Percentiles rank a stretch among this genome's conserved stretches.
Conservation (phyloP, 1,284 basidiomycete species). For the Grifola frondosa region DNA sequence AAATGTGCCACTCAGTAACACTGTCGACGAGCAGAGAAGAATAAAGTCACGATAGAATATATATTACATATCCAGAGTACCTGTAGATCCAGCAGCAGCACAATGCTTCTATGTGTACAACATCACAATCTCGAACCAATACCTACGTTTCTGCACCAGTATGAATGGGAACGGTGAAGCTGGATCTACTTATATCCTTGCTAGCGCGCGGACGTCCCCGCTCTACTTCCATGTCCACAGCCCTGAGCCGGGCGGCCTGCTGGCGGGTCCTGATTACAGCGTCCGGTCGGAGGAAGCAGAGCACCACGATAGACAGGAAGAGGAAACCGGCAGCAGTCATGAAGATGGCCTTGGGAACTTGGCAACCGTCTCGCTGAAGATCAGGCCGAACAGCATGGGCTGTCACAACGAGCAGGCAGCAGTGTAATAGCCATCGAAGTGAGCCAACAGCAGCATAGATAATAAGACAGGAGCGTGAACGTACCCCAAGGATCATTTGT, state of each 20-base stretch:
- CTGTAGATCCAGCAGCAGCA: too few species aligned
- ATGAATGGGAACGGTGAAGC: too few species aligned
- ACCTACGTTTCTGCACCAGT: too few species aligned
- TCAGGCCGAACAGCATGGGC: constrained; percentile 69
- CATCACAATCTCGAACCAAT: too few species aligned
- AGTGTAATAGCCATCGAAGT: neutral
- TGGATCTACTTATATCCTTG: constrained; percentile 33
- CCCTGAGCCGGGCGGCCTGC: constrained; percentile 8
- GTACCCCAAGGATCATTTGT: constrained; percentile 67
- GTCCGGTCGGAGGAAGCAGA: constrained; percentile 52
- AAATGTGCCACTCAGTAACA: too few species aligned
- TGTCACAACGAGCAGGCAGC: constrained; percentile 26
- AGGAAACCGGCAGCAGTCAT: constrained; percentile 51
- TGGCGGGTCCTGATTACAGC: constrained; percentile 19
- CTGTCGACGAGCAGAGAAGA: too few species aligned
- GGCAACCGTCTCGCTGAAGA: constrained; percentile 68
- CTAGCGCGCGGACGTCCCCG: constrained; percentile 36
- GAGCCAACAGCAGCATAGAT: constrained; percentile 5
- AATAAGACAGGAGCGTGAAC: constrained; percentile 29
- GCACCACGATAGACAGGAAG: constrained; percentile 44
- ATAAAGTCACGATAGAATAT: too few species aligned
- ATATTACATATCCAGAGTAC: too few species aligned
- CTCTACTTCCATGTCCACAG: constrained; percentile 27
- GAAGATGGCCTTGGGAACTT: constrained; percentile 69
- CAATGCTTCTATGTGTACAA: too few species aligned